phyloP scores from a whole-genome alignment of 495 filamentous ascomycete genomes.

The Hypoxylon crocopeplum region DNA sequence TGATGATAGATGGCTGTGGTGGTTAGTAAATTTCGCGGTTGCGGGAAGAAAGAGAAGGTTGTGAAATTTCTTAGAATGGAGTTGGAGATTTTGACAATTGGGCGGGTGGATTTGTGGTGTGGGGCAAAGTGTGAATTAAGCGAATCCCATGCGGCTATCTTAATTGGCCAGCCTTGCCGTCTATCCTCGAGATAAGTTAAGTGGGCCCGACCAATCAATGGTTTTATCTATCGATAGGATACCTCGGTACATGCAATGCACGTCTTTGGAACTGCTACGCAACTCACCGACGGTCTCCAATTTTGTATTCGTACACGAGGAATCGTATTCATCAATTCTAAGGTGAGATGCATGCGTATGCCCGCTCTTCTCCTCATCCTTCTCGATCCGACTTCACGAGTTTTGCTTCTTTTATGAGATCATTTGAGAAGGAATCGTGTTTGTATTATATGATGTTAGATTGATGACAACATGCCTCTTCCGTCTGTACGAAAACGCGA shows the following conservation, averaged over 20 bases:
- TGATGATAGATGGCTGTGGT: constrained; percentile 33
- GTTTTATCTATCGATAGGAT: constrained; percentile 5
- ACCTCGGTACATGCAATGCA: constrained; percentile 16
- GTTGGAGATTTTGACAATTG: constrained; percentile 33
- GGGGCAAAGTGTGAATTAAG: constrained; percentile 29
- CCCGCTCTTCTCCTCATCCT: constrained; percentile 6
- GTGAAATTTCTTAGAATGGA: constrained; percentile 17
- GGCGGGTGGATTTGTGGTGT: constrained; percentile 33
- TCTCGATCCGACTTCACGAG: not conserved
- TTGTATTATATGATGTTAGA: constrained; percentile 24
- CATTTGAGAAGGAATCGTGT: constrained; percentile 7
- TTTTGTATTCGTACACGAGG: constrained; percentile 3
- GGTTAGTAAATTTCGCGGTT: constrained; percentile 41
- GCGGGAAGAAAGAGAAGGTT: constrained; percentile 15
- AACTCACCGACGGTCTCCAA: constrained; percentile 14
- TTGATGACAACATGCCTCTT: constrained; percentile 23
- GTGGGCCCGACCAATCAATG: constrained; percentile 3
- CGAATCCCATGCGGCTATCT: constrained; percentile 6
- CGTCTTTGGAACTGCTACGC: constrained; percentile 15
- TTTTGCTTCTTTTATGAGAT: constrained; percentile 9
- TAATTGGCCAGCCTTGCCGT: constrained; percentile 30
- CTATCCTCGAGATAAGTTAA: constrained; percentile 1
- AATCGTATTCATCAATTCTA: constrained; percentile 16
- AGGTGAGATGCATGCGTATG: constrained; percentile 13
- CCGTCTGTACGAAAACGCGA: constrained; percentile 33